Conservation (phyloP, 805 yeast species). For the Candida namnaoensis region DNA sequence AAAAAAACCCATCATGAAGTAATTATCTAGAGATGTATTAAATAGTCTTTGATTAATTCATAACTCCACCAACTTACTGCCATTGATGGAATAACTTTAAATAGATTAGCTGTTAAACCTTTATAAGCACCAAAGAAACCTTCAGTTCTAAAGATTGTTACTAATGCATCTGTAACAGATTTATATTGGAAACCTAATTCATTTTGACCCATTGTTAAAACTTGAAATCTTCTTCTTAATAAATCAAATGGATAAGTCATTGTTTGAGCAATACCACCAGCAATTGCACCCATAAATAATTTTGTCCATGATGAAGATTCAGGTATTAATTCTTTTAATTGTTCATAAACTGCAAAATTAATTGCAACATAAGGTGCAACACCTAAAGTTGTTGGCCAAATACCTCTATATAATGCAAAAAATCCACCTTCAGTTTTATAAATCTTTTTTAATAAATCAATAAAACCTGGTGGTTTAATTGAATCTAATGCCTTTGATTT, state of each 20-base stretch:
- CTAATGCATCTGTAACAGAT: slow-evolving; percentile 69
- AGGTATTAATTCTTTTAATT: slow-evolving; percentile 50
- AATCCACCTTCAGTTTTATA: slow-evolving; percentile 78
- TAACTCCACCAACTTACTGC: slow-evolving; percentile 90
- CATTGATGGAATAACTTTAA: slow-evolving; percentile 91
- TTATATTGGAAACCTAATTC: slow-evolving; percentile 77
- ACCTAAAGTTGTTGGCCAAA: slow-evolving; percentile 85
- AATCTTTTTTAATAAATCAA: slow-evolving; percentile 45
- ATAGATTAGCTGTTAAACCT: slow-evolving; percentile 71
- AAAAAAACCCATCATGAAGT: too few relatives aligned
- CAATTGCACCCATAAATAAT: slow-evolving; percentile 70
- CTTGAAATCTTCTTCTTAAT: slow-evolving; percentile 84
- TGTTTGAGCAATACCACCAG: slow-evolving; percentile 88
- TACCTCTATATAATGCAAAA: slow-evolving; percentile 70
- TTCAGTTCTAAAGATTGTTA: slow-evolving; percentile 60
- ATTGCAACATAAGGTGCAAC: slow-evolving; percentile 96
- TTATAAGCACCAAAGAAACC: slow-evolving; percentile 68
- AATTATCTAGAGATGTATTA: too few relatives aligned
- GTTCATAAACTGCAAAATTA: slow-evolving; percentile 86
- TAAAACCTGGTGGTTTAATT: slow-evolving; percentile 62
- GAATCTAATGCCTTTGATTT: slow-evolving; percentile 28
- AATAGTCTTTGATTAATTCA: slow-evolving; percentile 54
- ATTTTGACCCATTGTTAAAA: slow-evolving; percentile 66
- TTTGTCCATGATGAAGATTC: slow-evolving; percentile 40
- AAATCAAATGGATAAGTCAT: slow-evolving; percentile 88